These are phyloP conservation scores for Brettanomyces nanus DNA, from an alignment of 805 yeast species.

Conservation along the genomic window DNA sequence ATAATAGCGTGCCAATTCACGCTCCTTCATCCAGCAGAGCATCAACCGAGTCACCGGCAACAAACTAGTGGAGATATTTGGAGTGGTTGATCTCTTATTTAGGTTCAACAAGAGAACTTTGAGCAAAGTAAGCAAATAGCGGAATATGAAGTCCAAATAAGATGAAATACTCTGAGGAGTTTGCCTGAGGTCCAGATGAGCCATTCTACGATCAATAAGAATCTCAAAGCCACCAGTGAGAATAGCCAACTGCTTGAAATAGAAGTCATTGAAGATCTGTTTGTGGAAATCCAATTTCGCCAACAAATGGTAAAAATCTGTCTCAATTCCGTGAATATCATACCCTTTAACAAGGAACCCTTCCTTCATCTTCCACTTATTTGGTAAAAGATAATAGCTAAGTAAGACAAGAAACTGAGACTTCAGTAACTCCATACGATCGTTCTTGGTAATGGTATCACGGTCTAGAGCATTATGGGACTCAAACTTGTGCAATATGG, in stretches of 20 bases:
- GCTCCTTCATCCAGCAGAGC: slow-evolving; percentile 49
- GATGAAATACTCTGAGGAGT: slow-evolving; percentile 18
- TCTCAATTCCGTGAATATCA: slow-evolving; percentile 22
- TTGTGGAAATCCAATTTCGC: slow-evolving; percentile 24
- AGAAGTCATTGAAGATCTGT: slow-evolving; percentile 26
- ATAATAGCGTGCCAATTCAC: slow-evolving; percentile 31
- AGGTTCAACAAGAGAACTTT: slow-evolving; percentile 18
- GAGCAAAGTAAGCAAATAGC: slow-evolving; percentile 30
- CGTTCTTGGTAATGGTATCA: slow-evolving; percentile 25
- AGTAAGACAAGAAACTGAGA: slow-evolving; percentile 24
- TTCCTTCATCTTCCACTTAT: slow-evolving; percentile 26
- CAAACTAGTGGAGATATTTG: slow-evolving; percentile 19
- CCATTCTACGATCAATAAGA: slow-evolving; percentile 20
- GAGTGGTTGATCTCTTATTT: slow-evolving; percentile 11
- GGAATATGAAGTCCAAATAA: slow-evolving; percentile 33
- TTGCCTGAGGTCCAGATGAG: slow-evolving; percentile 18
- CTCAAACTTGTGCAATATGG: slow-evolving; percentile 22
- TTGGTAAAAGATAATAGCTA: slow-evolving; percentile 34
- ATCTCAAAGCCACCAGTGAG: slow-evolving; percentile 31
- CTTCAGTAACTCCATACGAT: slow-evolving; percentile 24
- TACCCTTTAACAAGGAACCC: slow-evolving; percentile 25
- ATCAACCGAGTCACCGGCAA: slow-evolving; percentile 40
- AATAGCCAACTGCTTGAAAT: slow-evolving; percentile 29
- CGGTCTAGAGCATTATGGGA: slow-evolving; percentile 18
- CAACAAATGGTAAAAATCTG: slow-evolving; percentile 23